Base-by-base conservation (phyloP, 352 stramenopile species). In the Phytopythium litorale region DNA sequence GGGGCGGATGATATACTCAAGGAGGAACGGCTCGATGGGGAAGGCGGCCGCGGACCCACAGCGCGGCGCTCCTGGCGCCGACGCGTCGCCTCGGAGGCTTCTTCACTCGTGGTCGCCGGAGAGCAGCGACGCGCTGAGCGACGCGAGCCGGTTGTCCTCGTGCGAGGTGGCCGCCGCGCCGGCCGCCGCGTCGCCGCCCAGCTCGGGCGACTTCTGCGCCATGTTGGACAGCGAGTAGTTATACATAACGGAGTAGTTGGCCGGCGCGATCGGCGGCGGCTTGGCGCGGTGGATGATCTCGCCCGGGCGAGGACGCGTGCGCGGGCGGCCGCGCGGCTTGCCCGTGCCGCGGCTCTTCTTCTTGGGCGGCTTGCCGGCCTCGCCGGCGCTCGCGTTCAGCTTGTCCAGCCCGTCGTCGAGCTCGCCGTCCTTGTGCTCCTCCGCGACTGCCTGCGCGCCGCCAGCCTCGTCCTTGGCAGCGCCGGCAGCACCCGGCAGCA, bases 241-340 rank as follows among this genome's bases (percentile, higher is more conserved):
- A 67, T 91, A 86, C 78, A 92, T 87, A 57, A 87, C 75, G 30
- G 82, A 79, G 64, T 88, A 89, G 53, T 87, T 88, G 54, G 84
- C 84, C 19, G 84, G 84, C 0, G 84, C 84, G 61, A 93, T 89
- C 32, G 83, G 74, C 1, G 83, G 71, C 7, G 76, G 76, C 65
- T 93, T 93, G 35, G 78, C 73, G 11, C 81, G 81, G n/a, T 68
- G 76, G 54, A 93, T 88, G 51, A 90, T 73, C 68, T 93, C 84
- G 52, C 84, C 84, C 13, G 84, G 84, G 33, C 84, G 84, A 42
- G 84, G 81, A 7, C 84, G 81, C 32, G 84, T 93, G 46, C 84
- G 78, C 56, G 84, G 84, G 11, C 84, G 78, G 21, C 84, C 84
- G 40, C 84, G 81, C 7, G 84, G 84, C 48, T 88, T 88, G 38